phyloP scores from a whole-genome alignment of 768 basidiomycete species.

The Cyathus striatus region DNA sequence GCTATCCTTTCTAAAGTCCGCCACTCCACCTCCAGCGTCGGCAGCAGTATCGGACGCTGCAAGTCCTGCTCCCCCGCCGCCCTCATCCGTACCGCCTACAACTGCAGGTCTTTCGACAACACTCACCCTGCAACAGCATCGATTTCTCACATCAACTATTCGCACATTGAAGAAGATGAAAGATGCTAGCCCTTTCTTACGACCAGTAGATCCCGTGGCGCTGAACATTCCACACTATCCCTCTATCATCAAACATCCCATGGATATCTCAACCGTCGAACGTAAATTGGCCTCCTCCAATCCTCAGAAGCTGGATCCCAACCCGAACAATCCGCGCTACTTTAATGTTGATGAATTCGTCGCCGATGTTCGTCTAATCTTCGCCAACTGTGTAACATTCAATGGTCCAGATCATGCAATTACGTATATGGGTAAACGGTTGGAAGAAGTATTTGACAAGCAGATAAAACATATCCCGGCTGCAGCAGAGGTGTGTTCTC shows the following conservation, averaged over 20 bases:
- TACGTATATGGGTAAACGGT: constrained; percentile 69
- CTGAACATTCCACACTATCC: constrained; percentile 86
- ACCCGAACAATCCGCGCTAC: constrained; percentile 73
- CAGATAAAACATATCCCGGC: constrained; percentile 80
- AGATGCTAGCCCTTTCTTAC: constrained; percentile 75
- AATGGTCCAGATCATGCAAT: constrained; percentile 90
- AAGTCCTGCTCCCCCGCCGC: constrained; percentile 29
- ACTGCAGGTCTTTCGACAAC: constrained; percentile 25
- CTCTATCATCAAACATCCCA: constrained; percentile 81
- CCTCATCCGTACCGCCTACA: constrained; percentile 15
- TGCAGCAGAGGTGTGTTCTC: constrained; percentile 59
- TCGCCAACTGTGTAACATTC: constrained; percentile 84
- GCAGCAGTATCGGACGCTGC: constrained; percentile 27
- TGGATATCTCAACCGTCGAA: constrained; percentile 94
- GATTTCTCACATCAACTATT: constrained; percentile 73
- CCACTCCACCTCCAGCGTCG: constrained; percentile 69
- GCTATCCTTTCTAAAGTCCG: constrained; percentile 50
- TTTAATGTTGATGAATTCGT: constrained; percentile 73
- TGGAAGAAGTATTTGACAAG: constrained; percentile 86
- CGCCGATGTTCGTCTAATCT: constrained; percentile 81
- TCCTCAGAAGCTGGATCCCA: constrained; percentile 68
- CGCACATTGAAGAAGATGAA: constrained; percentile 83
- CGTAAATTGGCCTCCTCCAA: constrained; percentile 80
- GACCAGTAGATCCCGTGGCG: constrained; percentile 84
- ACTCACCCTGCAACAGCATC: constrained; percentile 67